Percentiles rank a stretch among this genome's conserved stretches.
These are phyloP conservation scores for Xerocomellus chrysenteron DNA, from an alignment of 768 basidiomycete genomes.

Conservation along the genomic window DNA sequence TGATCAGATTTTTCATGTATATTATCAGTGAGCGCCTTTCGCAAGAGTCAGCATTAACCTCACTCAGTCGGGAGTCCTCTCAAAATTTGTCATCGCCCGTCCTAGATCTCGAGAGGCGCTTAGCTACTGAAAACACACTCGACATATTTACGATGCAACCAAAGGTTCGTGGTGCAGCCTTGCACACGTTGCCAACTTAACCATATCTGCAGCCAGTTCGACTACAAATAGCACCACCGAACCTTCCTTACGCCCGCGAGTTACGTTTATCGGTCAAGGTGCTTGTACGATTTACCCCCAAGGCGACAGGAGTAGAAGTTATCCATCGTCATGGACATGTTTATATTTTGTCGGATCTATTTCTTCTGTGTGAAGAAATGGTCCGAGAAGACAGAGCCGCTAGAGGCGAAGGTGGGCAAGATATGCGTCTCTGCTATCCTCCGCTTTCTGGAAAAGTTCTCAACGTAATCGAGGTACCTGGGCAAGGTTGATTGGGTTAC, in stretches of 20 bases:
- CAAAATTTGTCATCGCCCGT: slow-evolving; percentile 56
- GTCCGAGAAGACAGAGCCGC: slow-evolving; percentile 56
- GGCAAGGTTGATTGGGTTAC: slow-evolving; percentile 48
- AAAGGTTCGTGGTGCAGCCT: slow-evolving; percentile 52
- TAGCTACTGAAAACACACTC: slow-evolving; percentile 74
- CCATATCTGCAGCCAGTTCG: slow-evolving; percentile 64
- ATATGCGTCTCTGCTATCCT: slow-evolving; percentile 93
- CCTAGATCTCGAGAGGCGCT: slow-evolving; percentile 74
- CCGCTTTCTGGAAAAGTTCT: slow-evolving; percentile 95
- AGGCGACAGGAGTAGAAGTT: slow-evolving; percentile 69
- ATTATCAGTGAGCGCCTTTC: slow-evolving; percentile 56
- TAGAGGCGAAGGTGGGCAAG: slow-evolving; percentile 55
- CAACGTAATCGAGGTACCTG: slow-evolving; percentile 59
- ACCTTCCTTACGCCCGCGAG: slow-evolving; percentile 73
- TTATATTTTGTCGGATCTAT: slow-evolving; percentile 89
- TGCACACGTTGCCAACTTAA: slow-evolving; percentile 1
- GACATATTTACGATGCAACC: slow-evolving; percentile 96
- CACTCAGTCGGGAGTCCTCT: slow-evolving; percentile 52
- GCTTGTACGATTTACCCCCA: slow-evolving; percentile 73
- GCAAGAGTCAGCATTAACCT: slow-evolving; percentile 55
- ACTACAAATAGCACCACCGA: slow-evolving; percentile 84
- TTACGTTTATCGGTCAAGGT: slow-evolving; percentile 73
- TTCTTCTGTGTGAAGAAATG: slow-evolving; percentile 89
- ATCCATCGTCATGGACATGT: slow-evolving; percentile 78
- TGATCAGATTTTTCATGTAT: slow-evolving; percentile 6